phyloP scores from a whole-genome alignment of 2,329 filamentous ascomycete genomes.

The Ophiocordyceps polyrhachis-furcata region DNA sequence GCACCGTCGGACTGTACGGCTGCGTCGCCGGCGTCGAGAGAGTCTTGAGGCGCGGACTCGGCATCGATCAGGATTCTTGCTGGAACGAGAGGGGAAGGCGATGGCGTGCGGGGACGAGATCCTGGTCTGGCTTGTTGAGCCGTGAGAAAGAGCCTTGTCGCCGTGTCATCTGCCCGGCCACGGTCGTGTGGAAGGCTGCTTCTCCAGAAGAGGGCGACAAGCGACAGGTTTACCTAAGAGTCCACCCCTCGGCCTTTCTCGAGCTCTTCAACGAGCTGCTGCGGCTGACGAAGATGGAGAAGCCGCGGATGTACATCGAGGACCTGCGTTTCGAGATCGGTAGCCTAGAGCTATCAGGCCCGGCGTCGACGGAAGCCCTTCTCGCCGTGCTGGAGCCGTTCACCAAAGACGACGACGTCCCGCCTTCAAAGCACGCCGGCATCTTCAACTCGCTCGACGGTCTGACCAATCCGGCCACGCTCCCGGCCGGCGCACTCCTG shows the following conservation, averaged over 20 bases:
- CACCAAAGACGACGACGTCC: constrained; percentile 10
- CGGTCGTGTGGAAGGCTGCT: constrained; percentile 53
- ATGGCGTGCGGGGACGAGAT: constrained; percentile 42
- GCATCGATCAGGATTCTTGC: constrained; percentile 37
- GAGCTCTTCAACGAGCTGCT: constrained; percentile 48
- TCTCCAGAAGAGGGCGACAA: constrained; percentile 9
- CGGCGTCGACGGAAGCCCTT: constrained; percentile 63
- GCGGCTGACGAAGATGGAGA: constrained; percentile 37
- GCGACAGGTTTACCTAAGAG: constrained; percentile 44
- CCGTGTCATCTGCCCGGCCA: constrained; percentile 51
- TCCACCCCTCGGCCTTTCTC: constrained; percentile 68
- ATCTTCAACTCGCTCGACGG: constrained; percentile 33
- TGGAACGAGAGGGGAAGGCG: constrained; percentile 47
- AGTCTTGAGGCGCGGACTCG: constrained; percentile 47
- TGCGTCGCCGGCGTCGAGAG: constrained; percentile 41
- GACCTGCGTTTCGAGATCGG: constrained; percentile 52
- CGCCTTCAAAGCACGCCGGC: constrained; percentile 20
- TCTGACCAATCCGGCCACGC: constrained; percentile 47
- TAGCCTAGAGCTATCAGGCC: constrained; percentile 39
- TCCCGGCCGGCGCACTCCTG: constrained; percentile 53
- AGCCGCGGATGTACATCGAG: constrained; percentile 42
- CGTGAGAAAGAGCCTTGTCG: constrained; percentile 31
- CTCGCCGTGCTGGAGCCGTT: constrained; percentile 45
- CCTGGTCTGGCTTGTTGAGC: constrained; percentile 30
- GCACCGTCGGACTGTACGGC: constrained; percentile 65